A percentile compares a stretch with the other conserved stretches of the same genome.
These are phyloP conservation scores for Ilyonectria mors-panacis DNA, from an alignment of 2,329 filamentous ascomycete genomes.

Conservation along the genomic window DNA sequence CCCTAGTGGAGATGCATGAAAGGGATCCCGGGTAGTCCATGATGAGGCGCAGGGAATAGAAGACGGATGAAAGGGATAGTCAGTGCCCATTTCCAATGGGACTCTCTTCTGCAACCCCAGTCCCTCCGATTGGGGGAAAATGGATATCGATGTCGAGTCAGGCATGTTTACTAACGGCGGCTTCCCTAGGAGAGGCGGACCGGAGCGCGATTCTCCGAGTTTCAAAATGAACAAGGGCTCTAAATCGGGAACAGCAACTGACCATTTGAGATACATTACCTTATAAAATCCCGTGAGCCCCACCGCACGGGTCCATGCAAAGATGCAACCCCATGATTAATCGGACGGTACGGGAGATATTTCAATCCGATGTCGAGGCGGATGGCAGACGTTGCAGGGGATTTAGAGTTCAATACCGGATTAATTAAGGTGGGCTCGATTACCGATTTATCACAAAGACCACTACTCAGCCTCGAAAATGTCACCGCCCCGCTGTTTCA, in stretches of 20 bases:
- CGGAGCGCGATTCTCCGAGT: background rate
- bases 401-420: background rate
- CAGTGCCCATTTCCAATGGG: constrained; percentile 3
- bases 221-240: background rate
- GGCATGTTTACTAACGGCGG: background rate
- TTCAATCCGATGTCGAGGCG: background rate
- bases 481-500: background rate
- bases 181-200: background rate
- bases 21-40: background rate
- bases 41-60: constrained; percentile 21
- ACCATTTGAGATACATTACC: background rate
- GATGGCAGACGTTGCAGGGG: background rate
- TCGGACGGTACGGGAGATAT: background rate
- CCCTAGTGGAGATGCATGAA: background rate
- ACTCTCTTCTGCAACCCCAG: background rate
- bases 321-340: background rate
- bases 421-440: background rate
- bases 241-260: background rate
- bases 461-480: background rate
- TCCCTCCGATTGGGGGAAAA: background rate
- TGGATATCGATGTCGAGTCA: constrained; percentile 6
- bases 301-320: background rate
- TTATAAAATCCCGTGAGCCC: background rate
- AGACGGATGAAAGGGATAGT: background rate
- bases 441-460: background rate